Base-by-base conservation (phyloP, 164 flowering plant species). In the Sedum album region DNA sequence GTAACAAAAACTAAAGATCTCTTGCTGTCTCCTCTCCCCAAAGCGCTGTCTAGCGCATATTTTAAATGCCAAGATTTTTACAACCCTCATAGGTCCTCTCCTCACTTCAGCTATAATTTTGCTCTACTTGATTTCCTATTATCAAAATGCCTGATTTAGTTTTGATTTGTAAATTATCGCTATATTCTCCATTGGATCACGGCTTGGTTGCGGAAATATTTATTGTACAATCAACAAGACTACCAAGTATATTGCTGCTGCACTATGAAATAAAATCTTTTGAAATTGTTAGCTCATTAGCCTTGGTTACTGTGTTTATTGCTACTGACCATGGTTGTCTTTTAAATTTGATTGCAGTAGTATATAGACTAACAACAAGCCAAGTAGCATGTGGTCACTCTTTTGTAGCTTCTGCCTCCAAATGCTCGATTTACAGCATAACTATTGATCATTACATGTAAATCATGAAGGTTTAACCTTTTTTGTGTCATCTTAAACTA, bases 1-100 rank as follows among this genome's bases (percentile, higher is more conserved):
- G 85, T 84, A 81, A 84, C 87, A 80, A 78, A 82, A 92, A 87
- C 77, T 86, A 86, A 85, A 72, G 72, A 66, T 53, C 75, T 72
- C 67, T 70, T 57, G 44, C 65, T 68, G 38, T 74, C 67, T 79
- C 71, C 4, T 61, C 53, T 48, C 23, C 53, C 18, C 28, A 20
- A 53, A 1, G 20, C 60, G 5, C 17, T 9, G 28, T 10, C 31
- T 53, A 53, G 60, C 60, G 26, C 30, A 53, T 5, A 23, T 23
- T 53, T 53, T 48, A 17, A 6, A 48, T 48, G n/a, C 53, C 53
- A 17, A 5, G 53, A 4, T 4, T n/a, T n/a, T 8, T 7, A 41
- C 8, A 21, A 10, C 23, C 23, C 21, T 0, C 1, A 21, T 51
- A 6, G 7, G 11, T 21, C 57, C 57, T 21, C 18, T 46, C 51